Base-by-base conservation (phyloP, 129 eudicot genomes). In the Heracleum sosnowskyi region DNA sequence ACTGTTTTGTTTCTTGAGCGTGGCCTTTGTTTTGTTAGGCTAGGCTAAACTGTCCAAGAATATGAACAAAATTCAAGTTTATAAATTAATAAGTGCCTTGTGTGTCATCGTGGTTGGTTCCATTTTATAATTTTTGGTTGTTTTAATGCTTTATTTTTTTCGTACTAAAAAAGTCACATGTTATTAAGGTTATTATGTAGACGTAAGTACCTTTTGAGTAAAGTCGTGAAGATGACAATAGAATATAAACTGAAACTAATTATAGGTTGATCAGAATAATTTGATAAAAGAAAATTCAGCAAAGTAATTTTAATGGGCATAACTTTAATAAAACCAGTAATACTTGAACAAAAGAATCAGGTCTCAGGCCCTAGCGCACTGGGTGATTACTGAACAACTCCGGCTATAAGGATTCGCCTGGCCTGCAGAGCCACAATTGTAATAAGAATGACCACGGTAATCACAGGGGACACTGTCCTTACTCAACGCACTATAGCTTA, bases 391-490 rank as follows among this genome's bases (percentile, higher is more conserved):
- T 47, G 55, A 47, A 1, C 55, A 47, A 47, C 8, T 24, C 24
- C 55, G 7, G 55, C 24, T 18, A 47, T 47, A 47, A 47, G 55
- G 55, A 47, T 47, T 47, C 7, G 24, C 55, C 24, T 47, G 24
- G 55, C 55, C 55, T 47, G 24, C 22, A 7, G 55, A 47, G 17
- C 24, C 55, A 24, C 31, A 62, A 13, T 62, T 63, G 10, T 78
- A 78, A 39, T 78, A 78, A 24, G 81, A 78, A 35, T 1, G 1
- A 13, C 75, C 81, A 7, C 74, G 74, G 12, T 36, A 53, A 37
- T 44, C 39, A 60, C 81, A 78, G 10, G 81, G 81, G 10, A 78
- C 73, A 11, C 26, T 11, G 35, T 78, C 73, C 49, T 34, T 63
- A 26, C 29, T 18, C 12, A 78, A 34, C 4, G 81, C 75, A 8